Conservation (phyloP, 2,329 filamentous ascomycete species). For the Clathrospora elynae region DNA sequence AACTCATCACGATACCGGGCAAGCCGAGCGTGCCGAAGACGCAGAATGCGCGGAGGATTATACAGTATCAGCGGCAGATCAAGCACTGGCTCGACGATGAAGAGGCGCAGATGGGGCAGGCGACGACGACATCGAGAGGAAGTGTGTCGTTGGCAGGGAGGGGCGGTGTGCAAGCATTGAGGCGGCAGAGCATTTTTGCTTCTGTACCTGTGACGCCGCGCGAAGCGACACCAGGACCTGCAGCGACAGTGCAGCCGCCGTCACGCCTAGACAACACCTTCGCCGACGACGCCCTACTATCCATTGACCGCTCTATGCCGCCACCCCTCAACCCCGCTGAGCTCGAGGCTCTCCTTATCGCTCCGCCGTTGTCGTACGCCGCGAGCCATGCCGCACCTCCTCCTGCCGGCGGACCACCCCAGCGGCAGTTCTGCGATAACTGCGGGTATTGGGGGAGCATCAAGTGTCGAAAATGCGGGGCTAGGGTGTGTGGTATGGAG, state of each 20-base stretch:
- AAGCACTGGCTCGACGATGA: slow-evolving; percentile 82
- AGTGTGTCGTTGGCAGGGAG: slow-evolving; percentile 15
- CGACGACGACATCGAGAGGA: slow-evolving; percentile 26
- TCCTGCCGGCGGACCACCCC: slow-evolving; percentile 53
- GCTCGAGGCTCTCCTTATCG: slow-evolving; percentile 66
- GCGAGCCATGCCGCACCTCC: slow-evolving; percentile 60
- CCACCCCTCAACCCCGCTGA: slow-evolving; percentile 63
- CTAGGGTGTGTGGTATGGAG: slow-evolving; percentile 75
- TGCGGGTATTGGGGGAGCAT: slow-evolving; percentile 83
- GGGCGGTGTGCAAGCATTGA: slow-evolving; percentile 22
- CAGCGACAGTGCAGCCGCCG: slow-evolving; percentile 7
- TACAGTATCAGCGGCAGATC: slow-evolving; percentile 82
- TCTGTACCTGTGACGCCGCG: slow-evolving; percentile 34
- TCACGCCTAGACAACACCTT: slow-evolving; percentile 21
- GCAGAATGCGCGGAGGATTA: slow-evolving; percentile 70
- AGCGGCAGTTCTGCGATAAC: slow-evolving; percentile 73
- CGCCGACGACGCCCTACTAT: slow-evolving; percentile 61
- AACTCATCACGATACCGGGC: slow-evolving; percentile 51
- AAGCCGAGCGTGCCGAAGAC: slow-evolving; percentile 57
- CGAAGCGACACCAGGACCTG: slow-evolving; percentile 34
- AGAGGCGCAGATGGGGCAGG: slow-evolving; percentile 65
- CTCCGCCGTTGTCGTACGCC: slow-evolving; percentile 69
- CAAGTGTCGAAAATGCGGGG: slow-evolving; percentile 77
- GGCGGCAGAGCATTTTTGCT: slow-evolving; percentile 33
- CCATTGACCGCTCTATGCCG: slow-evolving; percentile 60